These are phyloP conservation scores for Boletellus deceptivus DNA, from an alignment of 1,284 basidiomycete species.

Conservation along the genomic window DNA sequence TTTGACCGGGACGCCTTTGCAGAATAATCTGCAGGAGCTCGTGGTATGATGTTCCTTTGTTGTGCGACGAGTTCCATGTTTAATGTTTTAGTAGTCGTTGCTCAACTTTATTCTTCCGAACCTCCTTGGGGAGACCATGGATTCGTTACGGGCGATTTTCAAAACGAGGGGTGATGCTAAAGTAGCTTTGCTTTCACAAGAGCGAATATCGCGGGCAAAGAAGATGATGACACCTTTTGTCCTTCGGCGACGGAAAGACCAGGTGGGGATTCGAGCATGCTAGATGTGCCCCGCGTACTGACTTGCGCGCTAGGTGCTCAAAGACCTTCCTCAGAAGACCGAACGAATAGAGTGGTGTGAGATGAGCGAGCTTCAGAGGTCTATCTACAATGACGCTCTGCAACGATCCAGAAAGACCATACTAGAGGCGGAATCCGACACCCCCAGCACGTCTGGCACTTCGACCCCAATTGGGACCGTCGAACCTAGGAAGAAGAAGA, in stretches of 20 bases:
- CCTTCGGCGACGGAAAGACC: constrained; percentile 90
- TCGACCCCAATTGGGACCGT: constrained; percentile 36
- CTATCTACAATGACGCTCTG: constrained; percentile 85
- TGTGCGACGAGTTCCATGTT: not conserved
- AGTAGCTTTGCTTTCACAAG: constrained; percentile 82
- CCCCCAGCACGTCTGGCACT: constrained; percentile 36
- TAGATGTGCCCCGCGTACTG: constrained; percentile 1
- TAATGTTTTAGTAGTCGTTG: constrained; percentile 64
- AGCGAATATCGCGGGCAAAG: constrained; percentile 92
- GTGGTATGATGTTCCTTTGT: constrained; percentile 60
- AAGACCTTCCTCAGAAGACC: constrained; percentile 89
- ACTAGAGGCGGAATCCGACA: constrained; percentile 48
- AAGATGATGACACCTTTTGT: constrained; percentile 99
- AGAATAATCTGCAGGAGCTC: constrained; percentile 90
- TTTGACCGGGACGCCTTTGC: constrained; percentile 94
- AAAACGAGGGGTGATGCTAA: constrained; percentile 91
- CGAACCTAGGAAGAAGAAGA: constrained; percentile 47
- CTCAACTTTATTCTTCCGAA: constrained; percentile 98
- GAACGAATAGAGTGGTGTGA: constrained; percentile 94
- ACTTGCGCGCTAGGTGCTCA: constrained; percentile 66
- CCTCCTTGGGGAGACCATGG: constrained; percentile 77
- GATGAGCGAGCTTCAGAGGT: constrained; percentile 82
- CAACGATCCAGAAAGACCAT: constrained; percentile 84
- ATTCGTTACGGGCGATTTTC: constrained; percentile 90
- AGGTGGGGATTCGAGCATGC: constrained; percentile 43